phyloP scores from a whole-genome alignment of 2,329 filamentous ascomycete genomes.

The Penicillium frequentans region DNA sequence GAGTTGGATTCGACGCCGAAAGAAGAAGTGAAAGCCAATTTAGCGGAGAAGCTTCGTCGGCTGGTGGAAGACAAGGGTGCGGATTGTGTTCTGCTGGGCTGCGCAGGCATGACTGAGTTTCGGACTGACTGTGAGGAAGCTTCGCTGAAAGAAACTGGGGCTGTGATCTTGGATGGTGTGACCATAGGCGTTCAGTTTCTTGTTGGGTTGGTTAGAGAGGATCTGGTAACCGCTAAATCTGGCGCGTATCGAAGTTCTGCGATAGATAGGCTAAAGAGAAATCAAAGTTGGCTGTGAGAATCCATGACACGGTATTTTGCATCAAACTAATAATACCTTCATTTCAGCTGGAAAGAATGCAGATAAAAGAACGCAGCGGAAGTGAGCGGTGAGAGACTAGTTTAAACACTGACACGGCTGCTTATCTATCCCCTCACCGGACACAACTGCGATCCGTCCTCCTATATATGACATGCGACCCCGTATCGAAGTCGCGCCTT shows the following conservation, averaged over 20 bases:
- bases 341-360: too few relatives aligned
- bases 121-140: background rate
- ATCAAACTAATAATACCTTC: background rate
- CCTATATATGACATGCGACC: background rate
- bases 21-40: background rate
- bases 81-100: background rate
- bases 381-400: background rate
- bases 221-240: background rate
- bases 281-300: background rate
- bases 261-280: background rate
- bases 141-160: background rate
- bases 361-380: background rate
- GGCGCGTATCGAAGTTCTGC: background rate
- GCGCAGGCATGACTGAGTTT: background rate
- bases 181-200: background rate
- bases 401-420: background rate
- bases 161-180: background rate
- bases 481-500: background rate
- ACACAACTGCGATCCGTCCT: background rate
- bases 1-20: background rate
- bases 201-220: background rate
- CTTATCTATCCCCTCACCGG: background rate
- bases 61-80: background rate
- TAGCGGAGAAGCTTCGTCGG: background rate
- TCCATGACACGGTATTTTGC: background rate